These are phyloP conservation scores for Ascochyta lentis DNA, from an alignment of 2,329 filamentous ascomycete species.

Conservation along the genomic window DNA sequence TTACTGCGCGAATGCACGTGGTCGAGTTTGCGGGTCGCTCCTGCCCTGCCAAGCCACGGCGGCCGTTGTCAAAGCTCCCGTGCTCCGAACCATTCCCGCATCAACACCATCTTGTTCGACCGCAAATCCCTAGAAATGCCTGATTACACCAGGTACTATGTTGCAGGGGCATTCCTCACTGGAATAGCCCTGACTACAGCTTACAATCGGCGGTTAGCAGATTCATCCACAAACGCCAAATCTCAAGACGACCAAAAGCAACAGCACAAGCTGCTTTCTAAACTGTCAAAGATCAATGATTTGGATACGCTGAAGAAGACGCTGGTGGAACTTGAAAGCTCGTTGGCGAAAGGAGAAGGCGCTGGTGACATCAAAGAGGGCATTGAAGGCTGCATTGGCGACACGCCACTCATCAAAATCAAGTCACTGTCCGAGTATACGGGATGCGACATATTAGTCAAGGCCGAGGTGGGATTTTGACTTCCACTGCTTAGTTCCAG, in stretches of 20 bases:
- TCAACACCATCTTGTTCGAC: slow-evolving; percentile 15
- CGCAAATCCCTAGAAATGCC: slow-evolving; percentile 35
- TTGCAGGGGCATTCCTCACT: slow-evolving; percentile 76
- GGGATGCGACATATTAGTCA: slow-evolving; percentile 87
- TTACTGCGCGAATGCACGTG: slow-evolving; percentile 31
- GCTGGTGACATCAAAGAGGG: slow-evolving; percentile 68
- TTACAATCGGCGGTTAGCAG: slow-evolving; percentile 21
- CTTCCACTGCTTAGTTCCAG: background rate
- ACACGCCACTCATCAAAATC: slow-evolving; percentile 88
- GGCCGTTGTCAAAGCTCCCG: slow-evolving; percentile 28
- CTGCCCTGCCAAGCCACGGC: slow-evolving; percentile 35
- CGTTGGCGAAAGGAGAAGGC: slow-evolving; percentile 16
- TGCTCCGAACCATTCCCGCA: slow-evolving; percentile 20
- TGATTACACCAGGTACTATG: slow-evolving; percentile 59
- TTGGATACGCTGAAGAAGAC: slow-evolving; percentile 34
- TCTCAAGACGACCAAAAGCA: slow-evolving; percentile 27
- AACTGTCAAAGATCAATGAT: slow-evolving; percentile 34
- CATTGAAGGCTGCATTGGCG: slow-evolving; percentile 90
- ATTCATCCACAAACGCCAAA: slow-evolving; percentile 25
- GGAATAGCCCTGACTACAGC: slow-evolving; percentile 71
- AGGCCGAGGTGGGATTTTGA: slow-evolving; percentile 72
- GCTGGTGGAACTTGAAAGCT: slow-evolving; percentile 26
- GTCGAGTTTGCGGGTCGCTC: slow-evolving; percentile 29
- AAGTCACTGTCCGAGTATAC: slow-evolving; percentile 85
- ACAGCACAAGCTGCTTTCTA: slow-evolving; percentile 29